phyloP scores from a whole-genome alignment of 75 land plant species.

The Adiantum capillusveneris region DNA sequence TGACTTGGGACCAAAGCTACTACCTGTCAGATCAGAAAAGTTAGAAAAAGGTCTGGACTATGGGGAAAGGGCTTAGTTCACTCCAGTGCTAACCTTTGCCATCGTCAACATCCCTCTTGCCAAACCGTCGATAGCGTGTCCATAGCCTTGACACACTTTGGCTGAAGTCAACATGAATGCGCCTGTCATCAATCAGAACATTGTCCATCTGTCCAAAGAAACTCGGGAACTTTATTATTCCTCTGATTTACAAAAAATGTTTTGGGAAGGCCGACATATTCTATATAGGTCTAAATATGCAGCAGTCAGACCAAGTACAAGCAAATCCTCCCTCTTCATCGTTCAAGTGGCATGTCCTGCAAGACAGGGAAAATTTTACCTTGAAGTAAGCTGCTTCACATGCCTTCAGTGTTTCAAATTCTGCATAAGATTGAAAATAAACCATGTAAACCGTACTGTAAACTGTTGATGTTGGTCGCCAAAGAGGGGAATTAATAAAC shows the following conservation, averaged over 20 bases:
- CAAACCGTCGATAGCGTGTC: conserved; percentile 65
- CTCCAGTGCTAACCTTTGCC: conserved; percentile 6
- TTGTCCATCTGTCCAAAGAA: conserved; percentile 99
- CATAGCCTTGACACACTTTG: conserved; percentile 94
- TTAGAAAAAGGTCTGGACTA: not conserved
- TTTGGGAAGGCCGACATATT: not conserved
- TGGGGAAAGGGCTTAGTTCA: not conserved
- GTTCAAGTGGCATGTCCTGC: too few species aligned
- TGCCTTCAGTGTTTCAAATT: conserved; percentile 76
- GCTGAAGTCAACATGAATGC: conserved; percentile 98
- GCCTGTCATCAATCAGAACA: conserved; percentile 90
- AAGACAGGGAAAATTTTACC: too few species aligned
- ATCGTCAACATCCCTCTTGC: conserved; percentile 38
- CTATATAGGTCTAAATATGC: not conserved
- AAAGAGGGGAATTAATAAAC: too few species aligned
- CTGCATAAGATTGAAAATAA: conserved; percentile 27
- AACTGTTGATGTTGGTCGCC: too few species aligned
- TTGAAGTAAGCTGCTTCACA: conserved; percentile 93
- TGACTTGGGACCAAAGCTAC: conserved; percentile 14
- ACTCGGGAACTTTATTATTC: not conserved
- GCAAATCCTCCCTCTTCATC: too few species aligned
- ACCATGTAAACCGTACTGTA: too few species aligned
- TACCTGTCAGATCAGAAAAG: not conserved
- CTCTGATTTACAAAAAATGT: not conserved
- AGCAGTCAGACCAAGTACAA: too few species aligned